Evolutionary conservation across 371 early-diverging fungal genomes (phyloP), one percentile per base, ranked within the genome.

Genomic region (Lichtheimia ramosa): DNA sequence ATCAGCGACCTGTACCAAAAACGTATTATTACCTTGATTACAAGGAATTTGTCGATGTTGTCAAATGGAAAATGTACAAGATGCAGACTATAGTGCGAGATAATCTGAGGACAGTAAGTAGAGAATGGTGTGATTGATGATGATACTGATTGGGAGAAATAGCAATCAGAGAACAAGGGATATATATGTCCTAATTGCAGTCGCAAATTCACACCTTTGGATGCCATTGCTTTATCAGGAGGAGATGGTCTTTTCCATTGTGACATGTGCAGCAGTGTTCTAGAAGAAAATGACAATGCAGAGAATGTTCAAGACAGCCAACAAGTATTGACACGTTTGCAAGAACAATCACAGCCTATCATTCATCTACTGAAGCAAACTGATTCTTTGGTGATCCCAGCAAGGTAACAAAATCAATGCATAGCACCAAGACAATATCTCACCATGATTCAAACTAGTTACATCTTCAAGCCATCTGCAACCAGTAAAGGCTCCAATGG

Each of bases 11-110:
- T 10, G 79, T 89, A 15, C 85, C 88, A 13, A 86, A 85, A 66
- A 84, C 88, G 34, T 93, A 90, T 64, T 95, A 92, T 66, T 92
- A 91, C 62, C 81, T 96, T 12, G 96, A 96, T 71, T 96, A 95
- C 74, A 90, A 90, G 71, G 86, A 89, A 48, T 94, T 96, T 75
- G 91, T 96, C 0, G 93, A 96, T 62, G 94, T 93, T 15, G 90
- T 94, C 41, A 96, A 95, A 66, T 95, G 87, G 87, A 88, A 89
- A 65, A 93, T 96, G 76, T 90, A 87, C 78, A 85, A 87, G 68
- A 92, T 96, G 81, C 87, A 90, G 53, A 83, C 85, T 25, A 71
- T 81, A 24, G 88, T 94, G 43, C 69, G 86, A 28, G 82, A 84
- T 39, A 84, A 85, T 51, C 83, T 93, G 68, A 79, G 88, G 49